Evolutionary conservation across 495 filamentous ascomycete genomes (phyloP).

Genomic region (Hypoxylon intermedium): DNA sequence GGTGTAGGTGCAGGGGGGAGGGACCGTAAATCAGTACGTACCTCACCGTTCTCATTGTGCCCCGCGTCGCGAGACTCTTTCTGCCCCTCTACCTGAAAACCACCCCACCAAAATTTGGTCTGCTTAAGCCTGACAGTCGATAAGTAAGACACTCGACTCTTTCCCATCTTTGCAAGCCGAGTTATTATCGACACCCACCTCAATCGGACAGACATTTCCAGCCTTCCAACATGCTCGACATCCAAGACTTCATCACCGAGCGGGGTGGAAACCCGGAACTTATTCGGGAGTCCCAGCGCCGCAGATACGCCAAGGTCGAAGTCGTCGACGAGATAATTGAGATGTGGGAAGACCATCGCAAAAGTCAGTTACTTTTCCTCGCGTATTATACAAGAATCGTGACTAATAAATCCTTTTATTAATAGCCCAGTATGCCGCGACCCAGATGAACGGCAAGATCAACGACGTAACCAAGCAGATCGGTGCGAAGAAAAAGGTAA

Average conservation of each 20-base stretch:
- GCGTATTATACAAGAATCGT: neutral
- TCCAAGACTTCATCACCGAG: slow-evolving; percentile 81
- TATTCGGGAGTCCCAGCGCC: slow-evolving; percentile 88
- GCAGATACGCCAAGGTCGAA: slow-evolving; percentile 78
- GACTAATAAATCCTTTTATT: slow-evolving; percentile 5
- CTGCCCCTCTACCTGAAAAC: slow-evolving; percentile 33
- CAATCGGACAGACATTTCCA: neutral
- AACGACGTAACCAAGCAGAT: slow-evolving; percentile 91
- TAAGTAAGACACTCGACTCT: neutral
- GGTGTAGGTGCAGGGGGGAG: too few species aligned
- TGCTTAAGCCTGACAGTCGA: slow-evolving; percentile 9
- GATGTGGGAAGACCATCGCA: slow-evolving; percentile 85
- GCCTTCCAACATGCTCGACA: slow-evolving; percentile 70
- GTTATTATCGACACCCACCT: neutral
- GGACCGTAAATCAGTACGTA: slow-evolving; percentile 11
- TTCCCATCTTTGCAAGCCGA: slow-evolving; percentile 61
- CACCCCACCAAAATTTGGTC: slow-evolving; percentile 40
- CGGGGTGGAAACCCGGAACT: slow-evolving; percentile 86
- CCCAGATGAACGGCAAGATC: slow-evolving; percentile 79
- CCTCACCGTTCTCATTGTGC: neutral
- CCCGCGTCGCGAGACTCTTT: slow-evolving; percentile 2
- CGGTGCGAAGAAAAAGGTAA: slow-evolving; percentile 87
- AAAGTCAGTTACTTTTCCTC: slow-evolving; percentile 61
- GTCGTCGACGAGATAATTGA: slow-evolving; percentile 89
- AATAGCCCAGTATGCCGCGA: slow-evolving; percentile 77